phyloP scores from a whole-genome alignment of 2,329 filamentous ascomycete genomes.

The Septoria petroselini region DNA sequence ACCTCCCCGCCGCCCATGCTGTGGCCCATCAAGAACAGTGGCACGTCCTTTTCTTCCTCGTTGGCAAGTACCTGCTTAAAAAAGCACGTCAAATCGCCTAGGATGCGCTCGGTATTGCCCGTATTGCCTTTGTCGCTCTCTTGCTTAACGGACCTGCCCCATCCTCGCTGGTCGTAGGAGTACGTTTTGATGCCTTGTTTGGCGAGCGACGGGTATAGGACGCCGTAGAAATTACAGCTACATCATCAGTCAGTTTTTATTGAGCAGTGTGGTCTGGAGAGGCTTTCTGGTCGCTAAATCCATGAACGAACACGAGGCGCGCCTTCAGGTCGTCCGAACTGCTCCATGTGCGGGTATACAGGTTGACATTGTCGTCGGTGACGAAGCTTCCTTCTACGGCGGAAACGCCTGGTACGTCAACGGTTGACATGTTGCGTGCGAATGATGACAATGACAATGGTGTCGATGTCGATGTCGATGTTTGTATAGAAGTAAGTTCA shows the following conservation, averaged over 20 bases:
- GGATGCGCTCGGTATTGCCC: constrained; percentile 68
- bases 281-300: constrained; percentile 92
- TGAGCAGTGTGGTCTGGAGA: too few species aligned
- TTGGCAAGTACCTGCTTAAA: constrained; percentile 45
- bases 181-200: constrained; percentile 70
- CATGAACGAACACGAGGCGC: constrained; percentile 78
- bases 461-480: too few species aligned
- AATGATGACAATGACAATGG: too few species aligned
- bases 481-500: too few species aligned
- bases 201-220: constrained; percentile 69
- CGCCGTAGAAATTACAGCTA: constrained; percentile 68
- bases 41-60: constrained; percentile 38
- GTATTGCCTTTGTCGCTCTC: constrained; percentile 71
- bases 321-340: constrained; percentile 52
- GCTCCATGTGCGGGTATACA: constrained; percentile 63
- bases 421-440: constrained; percentile 9
- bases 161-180: constrained; percentile 81
- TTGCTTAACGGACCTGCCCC: constrained; percentile 72
- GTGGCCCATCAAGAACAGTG: constrained; percentile 83
- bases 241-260: too few species aligned
- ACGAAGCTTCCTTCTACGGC: constrained; percentile 53
- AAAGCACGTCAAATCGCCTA: constrained; percentile 76
- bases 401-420: constrained; percentile 14
- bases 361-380: constrained; percentile 51
- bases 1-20: constrained; percentile 85